Base-by-base conservation (phyloP, 345 rosid species). In the Clarkia xantiana region DNA sequence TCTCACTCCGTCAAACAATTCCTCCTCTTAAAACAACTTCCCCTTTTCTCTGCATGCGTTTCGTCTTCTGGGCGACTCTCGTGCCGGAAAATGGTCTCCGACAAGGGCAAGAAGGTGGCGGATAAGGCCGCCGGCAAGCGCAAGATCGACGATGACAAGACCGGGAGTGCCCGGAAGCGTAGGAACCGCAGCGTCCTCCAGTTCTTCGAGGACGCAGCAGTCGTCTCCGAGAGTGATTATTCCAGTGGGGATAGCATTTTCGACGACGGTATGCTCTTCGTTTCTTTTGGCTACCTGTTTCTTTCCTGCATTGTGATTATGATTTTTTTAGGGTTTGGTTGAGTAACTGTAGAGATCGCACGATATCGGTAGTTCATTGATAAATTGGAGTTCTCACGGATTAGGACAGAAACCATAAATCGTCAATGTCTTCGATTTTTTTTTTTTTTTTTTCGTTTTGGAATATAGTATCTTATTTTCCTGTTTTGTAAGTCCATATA, bases 181-280 rank as follows among this genome's bases (percentile, higher is more conserved):
- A 77, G 56, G 56, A 69, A 64, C 34, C 69, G 65, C 15, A 64
- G 47, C 4, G 79, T 80, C 40, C 76, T 83, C 48, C 78, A 73
- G 71, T 83, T 83, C 68, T 71, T 80, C 54, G 82, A 83, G 34
- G 93, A 80, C 44, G 50, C 72, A 9, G 77, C 84, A 10, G 82
- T 54, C 18, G 68, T 62, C 40, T 73, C 63, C 56, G 68, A 55
- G 16, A 76, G 65, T 10, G 61, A 14, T 43, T 52, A 47, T 23
- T 48, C 62, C 15, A 72, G 76, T 40, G 78, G 62, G 23, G 51
- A 62, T 1, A 52, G 67, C 54, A 68, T 61, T 44, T 64, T 69
- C 47, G 73, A 66, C 16, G 62, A 69, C 45, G 75, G 74, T 69
- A 67, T 43, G 19, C n/a, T 7, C 16, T 16, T 11, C 42, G 18